Percentiles rank a stretch among this genome's conserved stretches.
phyloP scores from a whole-genome alignment of 2,329 filamentous ascomycete genomes.

The Scleromitrula shiraiana region DNA sequence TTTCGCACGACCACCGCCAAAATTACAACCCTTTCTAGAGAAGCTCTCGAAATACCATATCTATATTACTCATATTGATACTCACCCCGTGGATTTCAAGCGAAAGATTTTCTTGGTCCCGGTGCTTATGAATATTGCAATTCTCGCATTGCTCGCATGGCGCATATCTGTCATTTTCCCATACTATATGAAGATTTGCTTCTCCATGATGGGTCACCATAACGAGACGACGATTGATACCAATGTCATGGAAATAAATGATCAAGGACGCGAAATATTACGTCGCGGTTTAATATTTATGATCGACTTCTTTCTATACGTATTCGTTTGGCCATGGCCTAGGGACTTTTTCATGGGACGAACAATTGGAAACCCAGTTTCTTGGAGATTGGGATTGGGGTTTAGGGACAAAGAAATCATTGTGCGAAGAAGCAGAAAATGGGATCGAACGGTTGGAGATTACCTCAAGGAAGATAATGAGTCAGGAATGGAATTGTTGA shows the following conservation, averaged over 20 bases:
- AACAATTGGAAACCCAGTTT: slow-evolving; percentile 51
- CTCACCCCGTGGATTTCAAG: slow-evolving; percentile 62
- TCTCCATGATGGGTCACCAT: slow-evolving; percentile 24
- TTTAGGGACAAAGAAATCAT: slow-evolving; percentile 77
- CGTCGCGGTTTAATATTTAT: slow-evolving; percentile 56
- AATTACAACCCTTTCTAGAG: slow-evolving; percentile 57
- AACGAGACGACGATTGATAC: slow-evolving; percentile 61
- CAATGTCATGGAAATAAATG: slow-evolving; percentile 44
- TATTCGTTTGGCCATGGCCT: slow-evolving; percentile 67
- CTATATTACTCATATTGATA: slow-evolving; percentile 81
- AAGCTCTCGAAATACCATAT: slow-evolving; percentile 60
- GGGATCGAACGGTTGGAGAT: slow-evolving; percentile 49
- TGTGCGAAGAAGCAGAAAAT: slow-evolving; percentile 67
- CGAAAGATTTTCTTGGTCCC: slow-evolving; percentile 76
- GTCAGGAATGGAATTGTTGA: slow-evolving; percentile 48
- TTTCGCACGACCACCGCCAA: slow-evolving; percentile 58
- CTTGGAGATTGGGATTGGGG: slow-evolving; percentile 67
- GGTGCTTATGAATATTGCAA: slow-evolving; percentile 63
- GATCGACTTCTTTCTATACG: slow-evolving; percentile 62
- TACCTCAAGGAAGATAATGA: slow-evolving; percentile 34
- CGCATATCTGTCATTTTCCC: slow-evolving; percentile 62
- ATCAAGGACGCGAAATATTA: slow-evolving; percentile 43
- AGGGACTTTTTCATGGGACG: slow-evolving; percentile 60
- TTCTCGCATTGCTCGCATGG: slow-evolving; percentile 56
- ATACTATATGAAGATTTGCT: slow-evolving; percentile 49